Base-by-base conservation (phyloP, 257 asterid species). In the Perilla frutescens region DNA sequence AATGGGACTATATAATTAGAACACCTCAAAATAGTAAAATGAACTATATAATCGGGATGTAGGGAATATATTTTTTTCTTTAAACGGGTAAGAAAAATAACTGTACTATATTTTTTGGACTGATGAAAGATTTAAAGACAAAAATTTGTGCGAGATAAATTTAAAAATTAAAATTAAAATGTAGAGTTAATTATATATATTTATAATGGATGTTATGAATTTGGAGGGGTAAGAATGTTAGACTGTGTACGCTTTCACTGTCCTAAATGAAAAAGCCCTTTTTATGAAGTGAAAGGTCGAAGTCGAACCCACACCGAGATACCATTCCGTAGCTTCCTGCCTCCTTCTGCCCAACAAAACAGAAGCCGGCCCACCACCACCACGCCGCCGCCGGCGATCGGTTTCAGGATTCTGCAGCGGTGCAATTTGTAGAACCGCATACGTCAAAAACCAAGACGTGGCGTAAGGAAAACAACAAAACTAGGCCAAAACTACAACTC, bases 401-500 rank as follows among this genome's bases (percentile, higher is more conserved):
- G 68, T 50, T 31, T 70, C 71, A 12, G 12, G 6, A 69, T 51
- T 59, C 60, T n/a, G 65, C 20, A 10, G 5, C 41, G 62, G 49
- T n/a, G 70, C 8, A 14, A 12, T 6, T 36, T 14, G 5, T 8
- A 15, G 15, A 5, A 48, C 32, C 7, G 3, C 55, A 13, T 3
- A 40, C 64, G 55, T n/a, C 43, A 57, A 34, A 63, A n/a, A 4
- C 62, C 2, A 47, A 63, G 78, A 70, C 82, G 82, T 81, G 81
- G 47, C 82, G 2, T 43, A 66, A 41, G 5, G 5, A 58, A 57
- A 70, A 44, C 7, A 61, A 70, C 75, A 74, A 40, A 48, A 44
- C 47, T 20, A 13, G 26, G 37, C 57, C 53, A 26, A 20, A 20
- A 8, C 68, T 59, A 3, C 55, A 15, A 4, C 79, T 15, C 41